Base-by-base conservation (phyloP, 192 early-diverging fungal species). In the Gryganskiella cystojenkinii region DNA sequence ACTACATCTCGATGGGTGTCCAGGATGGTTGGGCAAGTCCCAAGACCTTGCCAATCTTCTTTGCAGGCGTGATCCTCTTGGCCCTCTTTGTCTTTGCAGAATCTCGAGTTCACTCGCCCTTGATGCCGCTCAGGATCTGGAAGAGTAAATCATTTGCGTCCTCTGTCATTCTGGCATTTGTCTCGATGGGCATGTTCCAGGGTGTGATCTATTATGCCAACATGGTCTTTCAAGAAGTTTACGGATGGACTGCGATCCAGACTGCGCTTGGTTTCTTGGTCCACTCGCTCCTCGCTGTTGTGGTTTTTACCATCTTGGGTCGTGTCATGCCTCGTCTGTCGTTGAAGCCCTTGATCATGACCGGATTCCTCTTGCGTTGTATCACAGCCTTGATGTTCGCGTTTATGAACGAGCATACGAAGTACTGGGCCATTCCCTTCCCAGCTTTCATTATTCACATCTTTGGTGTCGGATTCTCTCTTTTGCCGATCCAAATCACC, bases 51-150 rank as follows among this genome's bases (percentile, higher is more conserved):
- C 72, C 74, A 0, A 33, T 71, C 19, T 30, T 82, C 22, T 19
- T 68, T 10, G 64, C 51, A 6, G 57, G 59, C 17, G n/a, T 75
- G 0, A 34, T 70, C 15, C 45, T 86, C 15, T 15, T 82, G 1
- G 72, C 50, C 7, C 50, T 40, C 1, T 86, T 86, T 37, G 35
- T 82, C 7, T 65, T 78, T 24, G 54, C 51, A 28, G 68, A 86
- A 33, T 51, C 53, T 20, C 76, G 73, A 43, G 55, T 73, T 5
- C 24, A 31, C 0, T 35, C 58, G 1, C 85, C 85, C 2, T 35
- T 86, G 22, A 80, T 86, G 76, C 85, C 79, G 1, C 68, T 76
- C 3, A 40, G 68, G 1, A 70, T 81, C 56, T 86, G 85, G 85
- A 74, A 70, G 58, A 53, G 59, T 22, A 51, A 59, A 2, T 67